Percentiles rank a stretch among this genome's conserved stretches.
Evolutionary conservation across 371 early-diverging fungal species (phyloP).

Genomic region (Neoconidiobolus thromboides): DNA sequence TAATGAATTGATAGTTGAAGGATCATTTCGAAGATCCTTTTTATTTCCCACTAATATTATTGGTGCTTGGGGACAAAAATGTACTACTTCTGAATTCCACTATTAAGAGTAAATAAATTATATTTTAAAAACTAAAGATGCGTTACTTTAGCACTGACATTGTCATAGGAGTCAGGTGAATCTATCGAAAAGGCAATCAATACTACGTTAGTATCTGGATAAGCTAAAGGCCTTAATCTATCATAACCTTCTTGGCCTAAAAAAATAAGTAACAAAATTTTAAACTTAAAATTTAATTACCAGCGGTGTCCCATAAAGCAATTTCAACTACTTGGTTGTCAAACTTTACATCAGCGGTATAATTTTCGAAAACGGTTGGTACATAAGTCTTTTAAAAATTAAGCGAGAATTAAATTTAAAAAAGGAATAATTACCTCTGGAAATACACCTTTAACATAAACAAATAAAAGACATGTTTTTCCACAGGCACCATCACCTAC

Average conservation of each 20-base stretch:
- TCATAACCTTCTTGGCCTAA: conserved; percentile 56
- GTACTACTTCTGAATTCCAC: conserved; percentile 60
- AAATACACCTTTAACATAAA: conserved; percentile 65
- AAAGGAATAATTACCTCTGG: conserved; percentile 57
- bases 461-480: conserved; percentile 67
- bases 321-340: conserved; percentile 28
- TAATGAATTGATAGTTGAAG: conserved; percentile 17
- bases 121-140: no score
- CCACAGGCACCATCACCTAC: conserved; percentile 59
- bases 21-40: conserved; percentile 45
- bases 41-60: conserved; percentile 58
- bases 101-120: conserved; percentile 8
- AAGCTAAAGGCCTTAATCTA: conserved; percentile 68
- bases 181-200: conserved; percentile 67
- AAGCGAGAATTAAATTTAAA: conserved; percentile 30
- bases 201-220: conserved; percentile 75
- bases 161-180: conserved; percentile 60
- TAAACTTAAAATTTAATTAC: conserved; percentile 36
- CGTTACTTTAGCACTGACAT: conserved; percentile 42
- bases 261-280: conserved; percentile 21
- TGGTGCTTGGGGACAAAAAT: conserved; percentile 43
- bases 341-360: conserved; percentile 21
- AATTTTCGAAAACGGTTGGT: conserved; percentile 55
- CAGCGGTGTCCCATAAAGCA: conserved; percentile 51
- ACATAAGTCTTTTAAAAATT: conserved; percentile 25